Base-by-base conservation (phyloP, 345 rosid genomes). In the Draba incana region DNA sequence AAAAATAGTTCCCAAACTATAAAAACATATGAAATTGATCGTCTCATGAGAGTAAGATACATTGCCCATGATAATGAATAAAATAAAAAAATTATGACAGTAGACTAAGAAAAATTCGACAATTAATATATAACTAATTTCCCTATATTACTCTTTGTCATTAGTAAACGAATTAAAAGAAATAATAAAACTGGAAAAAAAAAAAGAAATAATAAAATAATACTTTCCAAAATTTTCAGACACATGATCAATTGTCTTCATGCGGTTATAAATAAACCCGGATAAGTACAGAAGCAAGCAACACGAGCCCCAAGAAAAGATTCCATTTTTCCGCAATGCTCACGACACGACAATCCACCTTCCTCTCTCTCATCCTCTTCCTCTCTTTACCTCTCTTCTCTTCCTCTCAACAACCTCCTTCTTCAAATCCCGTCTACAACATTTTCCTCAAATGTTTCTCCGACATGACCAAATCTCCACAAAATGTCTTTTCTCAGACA, bases 401-500 rank as follows among this genome's bases (percentile, higher is more conserved):
- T 3, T 9, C 50, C 28, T 68, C 82, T 28, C 66, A 57, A n/a
- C 66, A 57, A n/a, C n/a, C 72, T 46, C 38, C 45, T 44, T 14
- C 47, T 12, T 53, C 72, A 7, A 4, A 62, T 0, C 66, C 77
- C 2, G 76, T 75, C 35, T 71, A 84, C 49, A 48, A 77, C 35
- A 35, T 84, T 2, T 75, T 88, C 41, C 53, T 85, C 31, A 75
- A 73, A 4, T 88, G 93, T 59, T 55, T 85, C 4, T 42, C 72
- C 3, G 69, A 43, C 7, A 75, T 69, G 30, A 28, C 8, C 3
- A 72, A 10, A 70, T 84, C 53, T 53, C 86, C 86, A 2, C 30
- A 13, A 48, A 70, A 78, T 1, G 72, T 86, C 31, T 80, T 27
- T 48, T 6, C 83, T 8, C 68, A 68, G 3, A 50, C 81, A 4